Evolutionary conservation across 768 basidiomycete species (phyloP).

Genomic region (Cystobasidium tubakii): DNA sequence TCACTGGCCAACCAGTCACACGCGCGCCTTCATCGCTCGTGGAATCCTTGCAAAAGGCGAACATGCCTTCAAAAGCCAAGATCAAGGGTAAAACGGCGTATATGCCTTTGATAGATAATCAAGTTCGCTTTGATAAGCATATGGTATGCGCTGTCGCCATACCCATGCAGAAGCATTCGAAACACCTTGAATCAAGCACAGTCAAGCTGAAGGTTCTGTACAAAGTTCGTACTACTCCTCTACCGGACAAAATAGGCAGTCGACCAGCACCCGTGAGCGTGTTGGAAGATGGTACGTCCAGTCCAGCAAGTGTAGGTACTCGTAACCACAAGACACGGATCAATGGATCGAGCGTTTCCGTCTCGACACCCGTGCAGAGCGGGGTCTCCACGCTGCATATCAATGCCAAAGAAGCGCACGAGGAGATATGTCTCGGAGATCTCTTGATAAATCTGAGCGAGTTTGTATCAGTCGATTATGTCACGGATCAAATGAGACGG

Average conservation of each 20-base stretch:
- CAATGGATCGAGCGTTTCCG: not conserved
- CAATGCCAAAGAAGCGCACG: constrained; percentile 38
- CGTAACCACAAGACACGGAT: not conserved
- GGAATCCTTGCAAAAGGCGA: not conserved
- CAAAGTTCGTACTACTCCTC: constrained; percentile 1
- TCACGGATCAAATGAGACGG: not conserved
- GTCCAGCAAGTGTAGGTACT: not conserved
- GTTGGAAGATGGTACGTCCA: not conserved
- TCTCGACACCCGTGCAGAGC: not conserved
- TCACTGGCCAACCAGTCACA: not conserved
- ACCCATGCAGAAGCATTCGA: constrained; percentile 15
- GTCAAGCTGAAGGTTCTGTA: constrained; percentile 27
- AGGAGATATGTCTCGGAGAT: constrained; percentile 41
- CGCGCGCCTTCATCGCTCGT: not conserved
- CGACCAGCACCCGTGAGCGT: not conserved
- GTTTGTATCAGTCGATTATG: constrained; percentile 36
- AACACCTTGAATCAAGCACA: constrained; percentile 9
- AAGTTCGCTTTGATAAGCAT: constrained; percentile 24
- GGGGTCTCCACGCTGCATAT: not conserved
- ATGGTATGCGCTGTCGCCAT: constrained; percentile 35
- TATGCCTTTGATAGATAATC: constrained; percentile 1
- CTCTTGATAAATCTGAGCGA: constrained; percentile 42
- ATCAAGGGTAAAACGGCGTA: constrained; percentile 18
- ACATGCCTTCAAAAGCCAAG: constrained; percentile 10
- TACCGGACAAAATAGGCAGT: constrained; percentile 14